A percentile compares a stretch with the other conserved stretches of the same genome.
Evolutionary conservation across 1,139 yeast genomes (phyloP).

Genomic region (Nematodospora anomalae): DNA sequence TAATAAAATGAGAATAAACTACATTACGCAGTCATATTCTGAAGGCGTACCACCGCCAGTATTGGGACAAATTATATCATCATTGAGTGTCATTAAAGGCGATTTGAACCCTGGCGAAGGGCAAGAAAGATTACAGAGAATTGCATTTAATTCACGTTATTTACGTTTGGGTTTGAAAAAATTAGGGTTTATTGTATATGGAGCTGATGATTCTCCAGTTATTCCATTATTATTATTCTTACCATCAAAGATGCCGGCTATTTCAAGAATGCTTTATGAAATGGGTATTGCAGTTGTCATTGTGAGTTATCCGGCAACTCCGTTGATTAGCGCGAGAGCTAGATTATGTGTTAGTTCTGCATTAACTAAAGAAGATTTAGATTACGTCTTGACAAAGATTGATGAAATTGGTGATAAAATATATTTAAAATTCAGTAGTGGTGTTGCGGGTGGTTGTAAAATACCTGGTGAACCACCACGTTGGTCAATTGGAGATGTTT

Average conservation of each 20-base stretch:
- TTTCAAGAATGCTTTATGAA: conserved; percentile 77
- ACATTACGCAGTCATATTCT: conserved; percentile 73
- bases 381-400: conserved; percentile 68
- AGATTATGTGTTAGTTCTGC: conserved; percentile 93
- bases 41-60: conserved; percentile 93
- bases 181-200: conserved; percentile 90
- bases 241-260: conserved; percentile 93
- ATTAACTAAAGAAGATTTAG: conserved; percentile 90
- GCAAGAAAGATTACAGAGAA: conserved; percentile 81
- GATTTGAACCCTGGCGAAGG: conserved; percentile 92
- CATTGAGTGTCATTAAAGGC: conserved; percentile 78
- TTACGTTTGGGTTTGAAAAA: conserved; percentile 86
- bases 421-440: conserved; percentile 75
- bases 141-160: conserved; percentile 94
- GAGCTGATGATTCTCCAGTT: conserved; percentile 96
- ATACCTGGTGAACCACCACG: conserved; percentile 64
- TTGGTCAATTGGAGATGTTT: conserved; percentile 74
- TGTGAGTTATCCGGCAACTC: conserved; percentile 98
- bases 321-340: conserved; percentile 84
- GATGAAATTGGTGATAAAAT: conserved; percentile 79
- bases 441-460: conserved; percentile 66
- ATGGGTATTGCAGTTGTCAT: conserved; percentile 90
- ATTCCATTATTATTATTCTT: conserved; percentile 83
- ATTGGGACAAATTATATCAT: conserved; percentile 79
- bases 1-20: conserved; percentile 70